Evolutionary conservation across 2,329 filamentous ascomycete genomes (phyloP).

Genomic region (Nemania diffusa): DNA sequence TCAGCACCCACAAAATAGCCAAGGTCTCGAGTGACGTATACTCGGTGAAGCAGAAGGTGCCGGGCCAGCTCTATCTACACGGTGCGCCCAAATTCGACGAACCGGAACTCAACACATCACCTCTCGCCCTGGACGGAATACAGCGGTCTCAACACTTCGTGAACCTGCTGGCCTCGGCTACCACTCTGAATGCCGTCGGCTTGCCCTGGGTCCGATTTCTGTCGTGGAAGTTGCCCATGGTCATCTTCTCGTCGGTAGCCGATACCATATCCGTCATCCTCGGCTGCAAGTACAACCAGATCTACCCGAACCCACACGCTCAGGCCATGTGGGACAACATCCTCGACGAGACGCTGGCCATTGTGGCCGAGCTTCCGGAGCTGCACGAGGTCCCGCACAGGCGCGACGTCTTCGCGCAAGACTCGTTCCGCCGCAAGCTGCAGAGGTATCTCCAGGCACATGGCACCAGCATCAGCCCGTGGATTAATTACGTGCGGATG

Average conservation of each 20-base stretch:
- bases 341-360: slow-evolving; percentile 76
- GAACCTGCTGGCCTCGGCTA: slow-evolving; percentile 69
- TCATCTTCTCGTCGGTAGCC: slow-evolving; percentile 79
- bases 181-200: slow-evolving; percentile 69
- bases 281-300: slow-evolving; percentile 76
- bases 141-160: slow-evolving; percentile 64
- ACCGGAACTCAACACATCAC: slow-evolving; percentile 22
- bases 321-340: slow-evolving; percentile 75
- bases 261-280: slow-evolving; percentile 85
- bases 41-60: slow-evolving; percentile 56
- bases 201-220: slow-evolving; percentile 71
- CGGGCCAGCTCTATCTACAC: slow-evolving; percentile 34
- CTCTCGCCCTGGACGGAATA: slow-evolving; percentile 41
- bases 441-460: slow-evolving; percentile 64
- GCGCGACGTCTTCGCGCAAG: slow-evolving; percentile 64
- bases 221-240: slow-evolving; percentile 78
- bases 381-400: slow-evolving; percentile 70
- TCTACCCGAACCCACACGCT: slow-evolving; percentile 74
- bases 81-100: slow-evolving; percentile 32
- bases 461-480: slow-evolving; percentile 69
- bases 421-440: slow-evolving; percentile 70
- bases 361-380: slow-evolving; percentile 81
- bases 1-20: slow-evolving; percentile 58
- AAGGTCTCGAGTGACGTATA: slow-evolving; percentile 37
- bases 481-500: slow-evolving; percentile 72